phyloP scores from a whole-genome alignment of 495 filamentous ascomycete genomes.

The Corynascus novoguineensis region DNA sequence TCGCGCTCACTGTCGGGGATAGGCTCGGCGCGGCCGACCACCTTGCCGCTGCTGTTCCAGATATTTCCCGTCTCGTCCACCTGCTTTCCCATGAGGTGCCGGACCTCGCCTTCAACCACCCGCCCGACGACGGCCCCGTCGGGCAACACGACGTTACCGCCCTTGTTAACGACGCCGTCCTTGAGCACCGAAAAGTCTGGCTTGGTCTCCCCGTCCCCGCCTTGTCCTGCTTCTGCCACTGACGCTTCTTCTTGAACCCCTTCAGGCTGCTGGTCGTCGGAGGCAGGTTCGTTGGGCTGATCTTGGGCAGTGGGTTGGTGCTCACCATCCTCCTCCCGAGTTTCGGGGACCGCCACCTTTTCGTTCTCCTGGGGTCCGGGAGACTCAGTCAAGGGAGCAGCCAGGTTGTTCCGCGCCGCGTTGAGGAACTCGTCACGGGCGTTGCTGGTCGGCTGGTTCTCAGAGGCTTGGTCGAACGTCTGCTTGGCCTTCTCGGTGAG shows the following conservation, averaged over 20 bases:
- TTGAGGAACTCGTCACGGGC: constrained; percentile 25
- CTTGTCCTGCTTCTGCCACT: background rate
- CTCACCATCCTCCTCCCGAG: background rate
- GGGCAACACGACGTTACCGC: constrained; percentile 66
- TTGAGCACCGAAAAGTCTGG: constrained; percentile 61
- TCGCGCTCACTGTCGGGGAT: constrained; percentile 69
- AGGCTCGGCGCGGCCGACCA: constrained; percentile 67
- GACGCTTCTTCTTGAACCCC: background rate
- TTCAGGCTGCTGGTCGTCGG: background rate
- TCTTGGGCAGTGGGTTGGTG: background rate
- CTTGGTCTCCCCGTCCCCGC: constrained; percentile 16
- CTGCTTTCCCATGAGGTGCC: constrained; percentile 62
- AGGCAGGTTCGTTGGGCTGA: background rate
- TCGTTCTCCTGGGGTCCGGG: background rate
- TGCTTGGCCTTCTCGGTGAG: constrained; percentile 29
- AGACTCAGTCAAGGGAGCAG: background rate
- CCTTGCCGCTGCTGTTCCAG: constrained; percentile 66
- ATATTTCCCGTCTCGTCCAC: constrained; percentile 68
- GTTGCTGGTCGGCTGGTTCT: constrained; percentile 24
- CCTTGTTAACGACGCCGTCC: constrained; percentile 69
- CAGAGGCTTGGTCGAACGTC: constrained; percentile 25
- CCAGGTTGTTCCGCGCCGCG: constrained; percentile 13
- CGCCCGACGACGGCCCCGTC: constrained; percentile 67
- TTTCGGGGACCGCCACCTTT: background rate
- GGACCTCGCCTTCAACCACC: constrained; percentile 61